phyloP scores from a whole-genome alignment of 2,329 filamentous ascomycete genomes.

The Fusarium staphyleae region DNA sequence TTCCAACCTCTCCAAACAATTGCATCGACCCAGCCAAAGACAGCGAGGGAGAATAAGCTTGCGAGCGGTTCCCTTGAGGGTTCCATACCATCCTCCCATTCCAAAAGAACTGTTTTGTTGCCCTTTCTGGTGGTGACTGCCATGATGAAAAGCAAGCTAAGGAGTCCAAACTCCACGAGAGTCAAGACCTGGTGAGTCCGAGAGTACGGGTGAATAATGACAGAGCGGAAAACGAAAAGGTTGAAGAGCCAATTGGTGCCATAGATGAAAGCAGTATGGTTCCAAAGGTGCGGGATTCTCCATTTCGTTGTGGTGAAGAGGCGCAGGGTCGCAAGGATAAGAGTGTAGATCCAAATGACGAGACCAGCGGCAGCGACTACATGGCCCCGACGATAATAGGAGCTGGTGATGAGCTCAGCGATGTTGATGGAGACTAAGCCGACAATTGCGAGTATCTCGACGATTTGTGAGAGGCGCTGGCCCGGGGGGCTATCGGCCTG shows the following conservation, averaged over 20 bases:
- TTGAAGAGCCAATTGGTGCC: constrained; percentile 80
- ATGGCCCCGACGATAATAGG: constrained; percentile 64
- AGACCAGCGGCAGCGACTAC: constrained; percentile 72
- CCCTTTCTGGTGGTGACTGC: constrained; percentile 86
- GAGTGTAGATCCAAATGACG: constrained; percentile 80
- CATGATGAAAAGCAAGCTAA: constrained; percentile 76
- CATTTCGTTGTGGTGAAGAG: constrained; percentile 71
- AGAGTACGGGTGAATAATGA: constrained; percentile 77
- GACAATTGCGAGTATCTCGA: constrained; percentile 79
- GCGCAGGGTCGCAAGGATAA: constrained; percentile 75
- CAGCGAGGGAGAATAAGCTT: constrained; percentile 85
- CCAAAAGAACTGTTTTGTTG: constrained; percentile 85
- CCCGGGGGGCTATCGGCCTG: constrained; percentile 78
- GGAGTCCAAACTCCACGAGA: constrained; percentile 77
- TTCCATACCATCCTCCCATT: constrained; percentile 87
- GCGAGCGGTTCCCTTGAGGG: constrained; percentile 87
- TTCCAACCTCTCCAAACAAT: constrained; percentile 91
- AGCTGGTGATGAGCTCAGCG: constrained; percentile 65
- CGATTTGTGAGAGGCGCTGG: constrained; percentile 71
- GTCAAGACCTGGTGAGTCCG: constrained; percentile 67
- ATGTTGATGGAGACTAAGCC: constrained; percentile 75
- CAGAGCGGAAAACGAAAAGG: constrained; percentile 82
- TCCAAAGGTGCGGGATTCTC: constrained; percentile 81
- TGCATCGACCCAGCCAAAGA: constrained; percentile 89
- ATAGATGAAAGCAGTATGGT: constrained; percentile 89